A percentile compares a stretch with the other conserved stretches of the same genome.
phyloP scores from a whole-genome alignment of 148 eudicot genomes.

The Chenopodium berlandieri region DNA sequence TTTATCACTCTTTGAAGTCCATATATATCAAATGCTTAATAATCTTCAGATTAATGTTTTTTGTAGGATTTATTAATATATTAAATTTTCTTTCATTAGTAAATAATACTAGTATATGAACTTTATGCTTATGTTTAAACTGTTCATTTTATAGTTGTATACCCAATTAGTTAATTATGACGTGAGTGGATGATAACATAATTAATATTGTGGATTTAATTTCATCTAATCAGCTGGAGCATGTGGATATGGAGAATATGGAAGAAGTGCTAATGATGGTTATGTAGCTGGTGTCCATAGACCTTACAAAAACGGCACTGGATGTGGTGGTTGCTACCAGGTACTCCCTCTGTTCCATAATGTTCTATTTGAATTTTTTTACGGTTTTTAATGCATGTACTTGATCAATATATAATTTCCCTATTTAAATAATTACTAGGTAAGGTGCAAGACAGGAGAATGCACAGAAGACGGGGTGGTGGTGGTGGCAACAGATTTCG shows the following conservation, averaged over 20 bases:
- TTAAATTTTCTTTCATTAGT: no score
- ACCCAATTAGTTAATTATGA: not conserved
- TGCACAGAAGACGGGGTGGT: constrained; percentile 25
- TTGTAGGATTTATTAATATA: no score
- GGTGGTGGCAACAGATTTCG: constrained; percentile 29
- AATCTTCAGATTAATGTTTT: no score
- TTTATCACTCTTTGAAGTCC: no score
- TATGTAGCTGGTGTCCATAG: constrained; percentile 38
- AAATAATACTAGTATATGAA: no score
- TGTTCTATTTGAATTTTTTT: no score
- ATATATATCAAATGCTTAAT: no score
- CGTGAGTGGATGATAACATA: not conserved
- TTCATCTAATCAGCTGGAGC: constrained; percentile 50
- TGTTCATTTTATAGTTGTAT: no score
- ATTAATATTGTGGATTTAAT: not conserved
- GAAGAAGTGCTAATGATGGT: constrained; percentile 32
- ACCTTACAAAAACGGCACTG: constrained; percentile 29
- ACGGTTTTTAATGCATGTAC: no score
- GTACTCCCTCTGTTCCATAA: constrained; percentile 4
- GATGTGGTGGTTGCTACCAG: constrained; percentile 45
- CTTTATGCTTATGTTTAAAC: not conserved
- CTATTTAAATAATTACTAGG: not conserved
- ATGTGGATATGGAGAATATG: constrained; percentile 52
- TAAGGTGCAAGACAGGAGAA: constrained; percentile 23
- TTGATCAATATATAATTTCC: no score